These are phyloP conservation scores for Hypoxylon trugodes DNA, from an alignment of 495 filamentous ascomycete genomes.

Conservation along the genomic window DNA sequence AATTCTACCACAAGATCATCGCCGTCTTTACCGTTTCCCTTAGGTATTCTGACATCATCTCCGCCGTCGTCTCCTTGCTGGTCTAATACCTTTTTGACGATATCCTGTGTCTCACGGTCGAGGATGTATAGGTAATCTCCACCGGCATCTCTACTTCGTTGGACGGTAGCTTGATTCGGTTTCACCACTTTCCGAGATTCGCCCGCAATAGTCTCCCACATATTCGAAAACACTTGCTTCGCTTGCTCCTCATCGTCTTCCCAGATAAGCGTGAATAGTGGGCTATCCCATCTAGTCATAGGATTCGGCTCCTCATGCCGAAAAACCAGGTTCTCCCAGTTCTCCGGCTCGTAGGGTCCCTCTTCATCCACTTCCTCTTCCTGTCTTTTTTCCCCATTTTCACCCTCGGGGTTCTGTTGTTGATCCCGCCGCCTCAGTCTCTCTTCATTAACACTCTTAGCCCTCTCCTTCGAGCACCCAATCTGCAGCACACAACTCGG, in stretches of 20 bases:
- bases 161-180: slow-evolving; percentile 84
- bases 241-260: slow-evolving; percentile 69
- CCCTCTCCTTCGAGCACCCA: slow-evolving; percentile 76
- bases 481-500: slow-evolving; percentile 87
- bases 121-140: slow-evolving; percentile 85
- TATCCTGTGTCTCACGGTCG: slow-evolving; percentile 83
- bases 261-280: slow-evolving; percentile 88
- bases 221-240: slow-evolving; percentile 52
- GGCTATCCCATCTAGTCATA: slow-evolving; percentile 94
- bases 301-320: slow-evolving; percentile 96
- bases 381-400: slow-evolving; percentile 14
- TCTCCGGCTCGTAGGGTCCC: slow-evolving; percentile 68
- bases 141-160: slow-evolving; percentile 66
- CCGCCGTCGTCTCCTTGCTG: slow-evolving; percentile 73
- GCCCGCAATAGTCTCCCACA: slow-evolving; percentile 83
- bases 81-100: slow-evolving; percentile 76
- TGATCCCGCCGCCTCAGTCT: slow-evolving; percentile 43
- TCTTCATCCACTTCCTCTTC: slow-evolving; percentile 49
- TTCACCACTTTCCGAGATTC: slow-evolving; percentile 66
- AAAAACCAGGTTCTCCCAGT: slow-evolving; percentile 93
- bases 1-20: slow-evolving; percentile 60
- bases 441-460: slow-evolving; percentile 66
- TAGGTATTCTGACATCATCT: slow-evolving; percentile 54
- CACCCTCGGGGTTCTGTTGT: not conserved
- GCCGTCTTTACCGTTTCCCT: slow-evolving; percentile 40